phyloP scores from a whole-genome alignment of 306 rosid genomes.

The Purshia tridentata region DNA sequence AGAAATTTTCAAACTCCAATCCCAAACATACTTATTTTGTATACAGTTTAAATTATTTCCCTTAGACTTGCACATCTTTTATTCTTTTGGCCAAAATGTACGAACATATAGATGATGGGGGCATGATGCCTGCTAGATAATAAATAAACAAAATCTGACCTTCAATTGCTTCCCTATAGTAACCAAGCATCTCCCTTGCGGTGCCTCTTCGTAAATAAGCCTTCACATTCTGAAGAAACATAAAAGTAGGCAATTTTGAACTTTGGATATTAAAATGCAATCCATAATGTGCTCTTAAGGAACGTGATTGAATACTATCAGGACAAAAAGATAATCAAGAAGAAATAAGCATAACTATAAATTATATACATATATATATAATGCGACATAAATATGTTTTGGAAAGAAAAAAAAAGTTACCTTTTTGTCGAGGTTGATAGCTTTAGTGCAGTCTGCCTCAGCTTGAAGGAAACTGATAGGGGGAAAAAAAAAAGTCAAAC shows the following conservation, averaged over 20 bases:
- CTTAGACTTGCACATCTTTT: not conserved
- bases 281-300: not conserved
- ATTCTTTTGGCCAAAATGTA: not conserved
- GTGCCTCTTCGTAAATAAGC: conserved; percentile 92
- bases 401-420: conserved; percentile 32
- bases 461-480: conserved; percentile 70
- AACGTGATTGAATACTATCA: not conserved
- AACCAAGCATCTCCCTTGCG: conserved; percentile 93
- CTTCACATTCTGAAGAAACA: conserved; percentile 72
- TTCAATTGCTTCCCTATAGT: conserved; percentile 84
- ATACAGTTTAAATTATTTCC: not conserved
- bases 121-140: not conserved
- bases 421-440: conserved; percentile 86
- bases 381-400: not conserved
- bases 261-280: not conserved
- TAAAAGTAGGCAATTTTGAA: conserved; percentile 2
- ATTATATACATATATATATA: too few relatives aligned
- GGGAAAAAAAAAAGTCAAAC: conserved; percentile 33
- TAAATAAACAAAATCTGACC: conserved; percentile 50
- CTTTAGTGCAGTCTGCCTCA: conserved; percentile 80
- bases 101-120: not conserved
- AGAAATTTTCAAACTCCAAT: not conserved
- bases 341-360: too few relatives aligned
- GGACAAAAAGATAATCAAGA: not conserved
- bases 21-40: not conserved